These are phyloP conservation scores for Exophiala bonariae DNA, from an alignment of 2,329 filamentous ascomycete species.

Conservation along the genomic window DNA sequence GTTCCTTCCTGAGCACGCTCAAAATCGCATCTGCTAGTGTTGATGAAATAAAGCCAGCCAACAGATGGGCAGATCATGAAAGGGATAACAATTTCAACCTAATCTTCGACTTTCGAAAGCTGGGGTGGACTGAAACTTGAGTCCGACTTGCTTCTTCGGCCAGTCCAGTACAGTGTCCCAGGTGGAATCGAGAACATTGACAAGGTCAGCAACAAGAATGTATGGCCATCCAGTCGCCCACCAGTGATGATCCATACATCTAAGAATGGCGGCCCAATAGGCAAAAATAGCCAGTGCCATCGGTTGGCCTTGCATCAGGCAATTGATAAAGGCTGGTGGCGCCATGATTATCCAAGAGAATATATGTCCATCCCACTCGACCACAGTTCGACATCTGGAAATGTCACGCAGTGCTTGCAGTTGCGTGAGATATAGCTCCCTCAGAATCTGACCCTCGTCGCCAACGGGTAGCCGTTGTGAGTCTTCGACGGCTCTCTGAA, in stretches of 20 bases:
- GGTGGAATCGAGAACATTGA: constrained; percentile 21
- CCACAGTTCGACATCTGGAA: constrained; percentile 24
- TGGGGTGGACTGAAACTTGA: constrained; percentile 18
- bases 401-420: constrained; percentile 20
- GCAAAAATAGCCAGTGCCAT: constrained; percentile 26
- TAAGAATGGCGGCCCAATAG: constrained; percentile 27
- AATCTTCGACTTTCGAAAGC: constrained; percentile 14
- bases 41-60: too few species aligned
- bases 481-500: constrained; percentile 16
- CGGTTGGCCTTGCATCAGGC: constrained; percentile 23
- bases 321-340: constrained; percentile 22
- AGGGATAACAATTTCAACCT: neutral
- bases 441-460: constrained; percentile 8
- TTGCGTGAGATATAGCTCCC: constrained; percentile 20
- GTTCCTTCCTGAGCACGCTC: too few species aligned
- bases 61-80: too few species aligned
- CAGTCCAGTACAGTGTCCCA: constrained; percentile 25
- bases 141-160: constrained; percentile 24
- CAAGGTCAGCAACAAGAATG: constrained; percentile 26
- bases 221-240: constrained; percentile 29
- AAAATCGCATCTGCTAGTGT: too few species aligned
- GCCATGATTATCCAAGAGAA: constrained; percentile 28
- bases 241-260: constrained; percentile 30
- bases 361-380: constrained; percentile 29
- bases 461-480: constrained; percentile 8